These are phyloP conservation scores for Penicillium lagena DNA, from an alignment of 495 filamentous ascomycete genomes.

Conservation along the genomic window DNA sequence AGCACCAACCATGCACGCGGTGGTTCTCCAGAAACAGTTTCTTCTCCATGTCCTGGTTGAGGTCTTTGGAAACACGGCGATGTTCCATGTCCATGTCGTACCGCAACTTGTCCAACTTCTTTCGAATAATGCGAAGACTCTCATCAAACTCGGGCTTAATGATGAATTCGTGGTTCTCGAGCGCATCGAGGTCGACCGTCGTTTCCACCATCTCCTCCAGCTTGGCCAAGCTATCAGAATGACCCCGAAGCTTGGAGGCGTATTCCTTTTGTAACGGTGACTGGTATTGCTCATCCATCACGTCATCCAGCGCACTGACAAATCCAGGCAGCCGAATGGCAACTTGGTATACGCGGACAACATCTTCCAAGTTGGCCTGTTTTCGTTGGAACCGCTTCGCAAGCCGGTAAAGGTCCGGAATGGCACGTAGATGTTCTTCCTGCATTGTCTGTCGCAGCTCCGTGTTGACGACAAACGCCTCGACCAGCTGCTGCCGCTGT, in stretches of 20 bases:
- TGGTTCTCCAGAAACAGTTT: constrained; percentile 98
- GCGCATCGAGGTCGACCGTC: constrained; percentile 89
- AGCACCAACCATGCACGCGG: constrained; percentile 92
- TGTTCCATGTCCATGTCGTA: constrained; percentile 84
- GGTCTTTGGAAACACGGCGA: constrained; percentile 63
- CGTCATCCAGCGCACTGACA: constrained; percentile 77
- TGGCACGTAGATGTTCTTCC: constrained; percentile 89
- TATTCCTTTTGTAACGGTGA: constrained; percentile 84
- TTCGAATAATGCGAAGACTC: constrained; percentile 75
- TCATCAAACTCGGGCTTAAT: constrained; percentile 99
- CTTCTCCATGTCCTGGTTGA: constrained; percentile 93
- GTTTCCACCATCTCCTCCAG: constrained; percentile 98
- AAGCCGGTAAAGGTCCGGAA: constrained; percentile 90
- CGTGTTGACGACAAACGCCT: constrained; percentile 90
- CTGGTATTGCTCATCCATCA: constrained; percentile 93
- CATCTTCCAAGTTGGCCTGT: constrained; percentile 88
- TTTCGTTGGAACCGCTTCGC: constrained; percentile 92
- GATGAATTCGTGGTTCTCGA: constrained; percentile 96
- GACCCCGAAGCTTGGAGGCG: constrained; percentile 69
- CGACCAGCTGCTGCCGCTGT: constrained; percentile 87
- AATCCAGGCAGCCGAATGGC: constrained; percentile 87
- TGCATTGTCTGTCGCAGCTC: constrained; percentile 96
- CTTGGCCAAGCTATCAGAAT: constrained; percentile 74
- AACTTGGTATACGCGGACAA: constrained; percentile 91
- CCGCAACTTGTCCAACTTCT: constrained; percentile 79